phyloP scores from a whole-genome alignment of 2,329 filamentous ascomycete genomes.

The Fusarium burgessii region DNA sequence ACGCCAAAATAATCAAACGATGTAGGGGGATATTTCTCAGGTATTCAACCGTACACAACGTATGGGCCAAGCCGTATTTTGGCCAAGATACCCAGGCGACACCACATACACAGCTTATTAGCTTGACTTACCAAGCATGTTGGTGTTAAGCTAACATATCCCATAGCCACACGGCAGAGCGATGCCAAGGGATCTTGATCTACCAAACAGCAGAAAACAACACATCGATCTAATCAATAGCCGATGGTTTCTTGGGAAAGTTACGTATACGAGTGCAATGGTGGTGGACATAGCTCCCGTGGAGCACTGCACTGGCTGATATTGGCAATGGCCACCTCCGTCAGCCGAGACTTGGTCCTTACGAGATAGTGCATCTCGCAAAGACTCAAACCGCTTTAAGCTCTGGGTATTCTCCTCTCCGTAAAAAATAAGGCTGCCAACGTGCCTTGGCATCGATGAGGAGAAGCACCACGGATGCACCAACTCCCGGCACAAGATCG shows the following conservation, averaged over 20 bases:
- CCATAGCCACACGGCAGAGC: slow-evolving; percentile 31
- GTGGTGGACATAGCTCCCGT: background rate
- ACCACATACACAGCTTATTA: background rate
- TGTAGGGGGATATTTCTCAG: background rate
- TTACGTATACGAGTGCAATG: background rate
- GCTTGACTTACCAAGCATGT: slow-evolving; percentile 28
- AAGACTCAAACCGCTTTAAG: slow-evolving; percentile 1
- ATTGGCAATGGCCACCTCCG: slow-evolving; percentile 14
- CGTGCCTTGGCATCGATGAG: slow-evolving; percentile 10
- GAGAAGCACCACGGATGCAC: slow-evolving; percentile 22
- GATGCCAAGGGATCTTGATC: slow-evolving; percentile 19
- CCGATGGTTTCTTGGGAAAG: background rate
- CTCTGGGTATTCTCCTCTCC: background rate
- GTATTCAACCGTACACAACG: background rate
- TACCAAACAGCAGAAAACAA: background rate
- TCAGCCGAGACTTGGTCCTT: slow-evolving; percentile 23
- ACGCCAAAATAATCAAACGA: slow-evolving; percentile 12
- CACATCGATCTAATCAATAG: background rate
- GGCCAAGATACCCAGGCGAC: background rate
- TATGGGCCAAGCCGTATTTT: slow-evolving; percentile 11
- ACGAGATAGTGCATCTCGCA: background rate
- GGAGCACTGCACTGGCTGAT: background rate
- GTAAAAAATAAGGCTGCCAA: slow-evolving; percentile 5
- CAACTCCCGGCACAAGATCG: slow-evolving; percentile 26
- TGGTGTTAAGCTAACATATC: slow-evolving; percentile 14